A percentile compares a stretch with the other conserved stretches of the same genome.
Evolutionary conservation across 306 rosid species (phyloP).

Genomic region (Cicer bijugum): DNA sequence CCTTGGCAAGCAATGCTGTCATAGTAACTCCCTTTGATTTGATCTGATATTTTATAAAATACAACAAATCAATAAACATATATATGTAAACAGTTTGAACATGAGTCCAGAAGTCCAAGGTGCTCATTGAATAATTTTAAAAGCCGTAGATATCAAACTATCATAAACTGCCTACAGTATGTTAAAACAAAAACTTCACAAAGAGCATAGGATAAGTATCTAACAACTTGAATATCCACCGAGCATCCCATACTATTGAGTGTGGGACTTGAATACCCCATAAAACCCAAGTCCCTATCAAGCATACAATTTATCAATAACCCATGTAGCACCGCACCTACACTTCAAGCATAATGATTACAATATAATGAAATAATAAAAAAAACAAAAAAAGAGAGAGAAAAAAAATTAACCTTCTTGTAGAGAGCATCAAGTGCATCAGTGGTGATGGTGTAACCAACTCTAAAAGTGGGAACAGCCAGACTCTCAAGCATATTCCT

Average conservation of each 20-base stretch:
- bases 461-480: slow-evolving; percentile 85
- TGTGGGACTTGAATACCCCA: no score
- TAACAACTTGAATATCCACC: no score
- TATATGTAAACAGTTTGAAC: not conserved
- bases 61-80: slow-evolving; percentile 13
- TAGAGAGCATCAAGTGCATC: slow-evolving; percentile 87
- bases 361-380: not conserved
- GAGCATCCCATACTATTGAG: no score
- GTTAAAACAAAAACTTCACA: slow-evolving; percentile 21
- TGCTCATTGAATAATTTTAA: slow-evolving; percentile 6
- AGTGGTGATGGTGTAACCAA: slow-evolving; percentile 85
- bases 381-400: not conserved
- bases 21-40: slow-evolving; percentile 97
- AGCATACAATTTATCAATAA: not conserved
- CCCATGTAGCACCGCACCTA: no score
- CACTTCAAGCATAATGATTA: not conserved
- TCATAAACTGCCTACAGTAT: not conserved
- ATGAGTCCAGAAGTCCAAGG: not conserved
- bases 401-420: slow-evolving; percentile 69
- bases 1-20: slow-evolving; percentile 99
- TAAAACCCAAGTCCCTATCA: no score
- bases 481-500: slow-evolving; percentile 91
- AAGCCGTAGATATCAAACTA: slow-evolving; percentile 4
- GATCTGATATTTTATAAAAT: slow-evolving; percentile 56
- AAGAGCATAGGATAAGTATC: not conserved